phyloP scores from a whole-genome alignment of 208 protist species.

The Novymonas esmeraldas region DNA sequence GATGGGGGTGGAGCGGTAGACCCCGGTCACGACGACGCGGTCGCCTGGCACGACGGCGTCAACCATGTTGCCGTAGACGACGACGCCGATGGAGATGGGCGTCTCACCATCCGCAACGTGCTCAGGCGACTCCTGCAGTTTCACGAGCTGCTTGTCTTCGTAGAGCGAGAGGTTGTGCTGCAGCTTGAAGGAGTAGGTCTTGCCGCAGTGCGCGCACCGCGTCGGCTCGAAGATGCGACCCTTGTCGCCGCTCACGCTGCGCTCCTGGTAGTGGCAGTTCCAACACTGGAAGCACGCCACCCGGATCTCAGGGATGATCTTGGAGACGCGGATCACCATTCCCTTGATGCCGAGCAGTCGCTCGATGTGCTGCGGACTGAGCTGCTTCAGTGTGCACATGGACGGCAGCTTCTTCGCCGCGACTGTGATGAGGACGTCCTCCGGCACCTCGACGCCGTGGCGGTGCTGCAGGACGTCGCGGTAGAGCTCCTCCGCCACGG shows the following conservation, averaged over 20 bases:
- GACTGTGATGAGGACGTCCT: constrained; percentile 67
- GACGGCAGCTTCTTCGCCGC: constrained; percentile 67
- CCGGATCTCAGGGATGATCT: constrained; percentile 92
- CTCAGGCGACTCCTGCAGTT: constrained; percentile 98
- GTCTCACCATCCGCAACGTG: constrained; percentile 99
- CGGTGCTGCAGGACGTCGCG: constrained; percentile 54
- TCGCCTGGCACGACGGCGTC: constrained; percentile 97
- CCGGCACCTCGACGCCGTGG: constrained; percentile 45
- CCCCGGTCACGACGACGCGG: constrained; percentile 97
- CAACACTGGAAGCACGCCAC: constrained; percentile 96
- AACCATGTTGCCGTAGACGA: constrained; percentile 96
- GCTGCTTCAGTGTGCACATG: constrained; percentile 67
- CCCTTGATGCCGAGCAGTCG: constrained; percentile 86
- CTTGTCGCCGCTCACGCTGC: constrained; percentile 79
- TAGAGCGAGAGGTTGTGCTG: constrained; percentile 97
- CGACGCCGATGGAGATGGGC: constrained; percentile 96
- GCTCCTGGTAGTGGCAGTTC: constrained; percentile 88
- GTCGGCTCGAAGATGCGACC: constrained; percentile 97
- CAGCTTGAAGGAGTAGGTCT: constrained; percentile 88
- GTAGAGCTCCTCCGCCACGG: constrained; percentile 79
- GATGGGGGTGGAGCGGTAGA: constrained; percentile 95
- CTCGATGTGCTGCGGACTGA: constrained; percentile 83
- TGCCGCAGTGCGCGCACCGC: constrained; percentile 92
- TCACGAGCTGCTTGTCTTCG: constrained; percentile 97
- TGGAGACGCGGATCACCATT: constrained; percentile 93